phyloP scores from a whole-genome alignment of 768 basidiomycete genomes.

The Naganishia kalamii region DNA sequence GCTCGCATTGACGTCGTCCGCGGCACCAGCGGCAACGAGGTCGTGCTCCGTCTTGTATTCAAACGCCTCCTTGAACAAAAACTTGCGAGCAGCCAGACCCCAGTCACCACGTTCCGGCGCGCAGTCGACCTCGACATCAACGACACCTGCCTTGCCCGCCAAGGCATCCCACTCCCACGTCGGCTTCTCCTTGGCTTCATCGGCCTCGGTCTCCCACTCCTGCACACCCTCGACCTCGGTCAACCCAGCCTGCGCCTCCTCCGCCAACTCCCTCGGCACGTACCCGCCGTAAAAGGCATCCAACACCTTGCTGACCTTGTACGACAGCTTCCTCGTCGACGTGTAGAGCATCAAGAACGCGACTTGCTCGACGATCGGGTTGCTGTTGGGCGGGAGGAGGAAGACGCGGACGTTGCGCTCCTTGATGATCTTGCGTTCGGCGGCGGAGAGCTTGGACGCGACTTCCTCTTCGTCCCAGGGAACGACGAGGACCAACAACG shows the following conservation, averaged over 20 bases:
- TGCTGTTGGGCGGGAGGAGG: constrained; percentile 37
- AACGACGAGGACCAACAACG: constrained; percentile 62
- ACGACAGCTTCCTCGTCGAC: constrained; percentile 48
- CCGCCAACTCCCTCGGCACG: constrained; percentile 53
- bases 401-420: constrained; percentile 51
- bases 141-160: constrained; percentile 64
- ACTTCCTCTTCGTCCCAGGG: constrained; percentile 77
- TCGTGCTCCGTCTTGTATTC: constrained; percentile 42
- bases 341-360: constrained; percentile 74
- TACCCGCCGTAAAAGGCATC: constrained; percentile 45
- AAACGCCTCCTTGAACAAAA: constrained; percentile 80
- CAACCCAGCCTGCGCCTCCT: constrained; percentile 63
- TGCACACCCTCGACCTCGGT: constrained; percentile 51
- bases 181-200: constrained; percentile 40
- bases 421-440: constrained; percentile 51
- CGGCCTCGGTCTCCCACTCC: constrained; percentile 39
- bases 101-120: constrained; percentile 79
- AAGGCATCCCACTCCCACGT: constrained; percentile 46
- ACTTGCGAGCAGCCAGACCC: constrained; percentile 51
- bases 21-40: constrained; percentile 38
- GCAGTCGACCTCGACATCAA: constrained; percentile 48
- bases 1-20: constrained; percentile 50
- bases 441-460: constrained; percentile 58
- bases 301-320: constrained; percentile 47
- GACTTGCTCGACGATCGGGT: constrained; percentile 58